phyloP scores from a whole-genome alignment of 805 yeast genomes.

The Myxozyma neotropica region DNA sequence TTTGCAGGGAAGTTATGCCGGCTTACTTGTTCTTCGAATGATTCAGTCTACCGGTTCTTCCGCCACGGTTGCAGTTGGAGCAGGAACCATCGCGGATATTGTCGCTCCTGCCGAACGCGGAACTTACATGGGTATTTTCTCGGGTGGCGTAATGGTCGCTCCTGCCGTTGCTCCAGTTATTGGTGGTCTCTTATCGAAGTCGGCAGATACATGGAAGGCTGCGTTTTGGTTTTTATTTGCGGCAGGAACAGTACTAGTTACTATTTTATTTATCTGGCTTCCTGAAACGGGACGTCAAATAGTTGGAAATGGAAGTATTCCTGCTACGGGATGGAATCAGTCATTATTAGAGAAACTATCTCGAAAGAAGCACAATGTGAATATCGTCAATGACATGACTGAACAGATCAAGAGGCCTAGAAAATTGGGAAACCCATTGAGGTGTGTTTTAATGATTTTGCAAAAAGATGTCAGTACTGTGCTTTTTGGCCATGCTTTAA shows the following conservation, averaged over 20 bases:
- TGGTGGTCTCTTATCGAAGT: conserved; percentile 67
- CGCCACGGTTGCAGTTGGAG: conserved; percentile 86
- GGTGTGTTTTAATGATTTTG: conserved; percentile 46
- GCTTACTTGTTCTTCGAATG: conserved; percentile 69
- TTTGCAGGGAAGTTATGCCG: conserved; percentile 59
- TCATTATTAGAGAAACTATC: conserved; percentile 18
- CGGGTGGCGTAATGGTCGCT: conserved; percentile 76
- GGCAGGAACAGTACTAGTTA: conserved; percentile 56
- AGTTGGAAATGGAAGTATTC: conserved; percentile 68
- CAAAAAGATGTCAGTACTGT: conserved; percentile 52
- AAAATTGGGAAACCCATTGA: conserved; percentile 20
- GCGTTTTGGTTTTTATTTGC: conserved; percentile 84
- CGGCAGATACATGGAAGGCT: conserved; percentile 78
- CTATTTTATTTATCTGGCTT: conserved; percentile 54
- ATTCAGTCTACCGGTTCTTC: conserved; percentile 80
- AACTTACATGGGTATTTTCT: conserved; percentile 73
- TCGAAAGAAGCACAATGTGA: not conserved
- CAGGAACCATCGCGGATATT: conserved; percentile 81
- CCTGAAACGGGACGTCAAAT: conserved; percentile 81
- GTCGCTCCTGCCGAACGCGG: conserved; percentile 72
- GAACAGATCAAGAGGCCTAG: not conserved
- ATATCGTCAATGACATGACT: not conserved
- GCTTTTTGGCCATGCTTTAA: conserved; percentile 61
- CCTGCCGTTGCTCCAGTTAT: conserved; percentile 71
- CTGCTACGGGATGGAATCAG: conserved; percentile 48